Evolutionary conservation across 2,329 filamentous ascomycete genomes (phyloP), one percentile per base, ranked within the genome.

Genomic region (Bisporella sp.): DNA sequence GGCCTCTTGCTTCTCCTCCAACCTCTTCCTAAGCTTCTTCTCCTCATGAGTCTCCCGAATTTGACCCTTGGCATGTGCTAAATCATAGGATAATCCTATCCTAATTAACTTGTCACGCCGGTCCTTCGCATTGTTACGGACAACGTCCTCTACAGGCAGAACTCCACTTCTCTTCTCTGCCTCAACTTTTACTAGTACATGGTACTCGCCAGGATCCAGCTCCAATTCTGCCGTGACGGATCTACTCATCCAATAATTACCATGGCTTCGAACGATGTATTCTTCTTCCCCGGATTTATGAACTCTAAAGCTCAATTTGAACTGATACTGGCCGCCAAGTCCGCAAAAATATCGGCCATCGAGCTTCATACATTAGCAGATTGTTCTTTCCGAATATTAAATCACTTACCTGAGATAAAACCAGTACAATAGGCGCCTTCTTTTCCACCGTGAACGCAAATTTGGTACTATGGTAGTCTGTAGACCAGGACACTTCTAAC

Each of bases 301-400:
- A 2, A 81, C 63, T 6, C 76, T 69, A 54, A 69, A 69, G 12
- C 62, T 66, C 68, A 80, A 57, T n/a, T 65, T 57, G 51, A 73
- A 75, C 5, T 40, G 35, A 52, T 84, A 85, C 61, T 81, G 76
- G 5, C 81, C 81, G 37, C 75, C 69, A 0, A 84, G 72, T 4
- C 80, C 81, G 53, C 73, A 74, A 62, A 81, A 84, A 61, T 83
- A 84, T 9, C 81, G 71, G 11, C 70, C 67, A 59, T 84, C 79
- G n/a, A 84, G 74, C 65, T 84, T 57, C 6, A 44, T 30, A 52
- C 11, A 45, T 31, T 32, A 44, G 11, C 21, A n/a, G 32, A 13
- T 32, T 31, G 81, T 8, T n/a, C 41, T 43, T 29, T 8, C 30
- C 12, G 8, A 29, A 31, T 11, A 31, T 30, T 5, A 9, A 11